Conservation (phyloP, 2,329 filamentous ascomycete species). For the Xylariaceae sp. region DNA sequence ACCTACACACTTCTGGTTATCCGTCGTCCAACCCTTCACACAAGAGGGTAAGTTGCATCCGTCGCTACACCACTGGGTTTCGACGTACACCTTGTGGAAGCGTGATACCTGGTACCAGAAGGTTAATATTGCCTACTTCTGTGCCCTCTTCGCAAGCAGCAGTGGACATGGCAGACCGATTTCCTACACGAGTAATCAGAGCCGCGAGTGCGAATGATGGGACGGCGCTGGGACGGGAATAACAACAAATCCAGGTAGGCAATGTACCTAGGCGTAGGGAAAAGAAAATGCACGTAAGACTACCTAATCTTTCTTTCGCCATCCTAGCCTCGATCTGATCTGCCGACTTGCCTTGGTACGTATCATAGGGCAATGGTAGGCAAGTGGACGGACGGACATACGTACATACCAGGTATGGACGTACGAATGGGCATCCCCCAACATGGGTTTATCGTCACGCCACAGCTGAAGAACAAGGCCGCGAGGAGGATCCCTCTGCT, state of each 20-base stretch:
- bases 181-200: no score
- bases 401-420: not conserved
- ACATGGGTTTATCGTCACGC: slow-evolving; percentile 5
- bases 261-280: not conserved
- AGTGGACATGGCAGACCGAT: no score
- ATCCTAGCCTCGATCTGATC: not conserved
- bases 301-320: not conserved
- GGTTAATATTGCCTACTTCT: no score
- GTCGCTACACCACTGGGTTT: not conserved
- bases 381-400: not conserved
- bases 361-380: not conserved
- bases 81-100: not conserved
- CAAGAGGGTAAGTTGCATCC: not conserved
- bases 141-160: no score
- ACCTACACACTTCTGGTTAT: not conserved
- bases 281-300: not conserved
- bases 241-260: no score
- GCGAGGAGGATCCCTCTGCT: slow-evolving; percentile 1
- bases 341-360: not conserved
- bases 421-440: not conserved
- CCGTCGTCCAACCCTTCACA: not conserved
- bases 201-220: no score
- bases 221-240: no score
- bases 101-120: not conserved
- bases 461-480: slow-evolving; percentile 15